Base-by-base conservation (phyloP, 2,329 filamentous ascomycete genomes). In the Falciphora oryzae region DNA sequence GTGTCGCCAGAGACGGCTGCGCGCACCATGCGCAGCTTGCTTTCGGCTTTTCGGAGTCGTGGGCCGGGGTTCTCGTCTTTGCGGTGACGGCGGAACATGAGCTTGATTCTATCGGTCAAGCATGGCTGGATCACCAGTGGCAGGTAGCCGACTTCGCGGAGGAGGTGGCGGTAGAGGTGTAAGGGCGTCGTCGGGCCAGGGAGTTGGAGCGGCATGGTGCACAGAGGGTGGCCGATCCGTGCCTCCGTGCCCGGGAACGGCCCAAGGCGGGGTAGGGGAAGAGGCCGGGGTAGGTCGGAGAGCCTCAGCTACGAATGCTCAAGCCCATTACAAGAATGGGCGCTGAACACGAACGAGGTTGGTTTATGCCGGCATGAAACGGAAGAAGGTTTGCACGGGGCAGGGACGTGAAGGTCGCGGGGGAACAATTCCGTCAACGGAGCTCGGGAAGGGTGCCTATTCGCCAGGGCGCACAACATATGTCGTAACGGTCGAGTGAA, bases 101-200 rank as follows among this genome's bases (percentile, higher is more conserved):
- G 66, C 62, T 75, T 74, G 59, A 87, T 81, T 44, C 76, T 76
- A 8, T 74, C 69, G 59, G 75, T 71, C 63, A 84, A 74, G 64
- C 76, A 80, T 2, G 75, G 72, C 56, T 79, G 80, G 65, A 82
- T 83, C 56, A 81, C 73, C 2, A 78, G 77, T 1, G 85, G 85
- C 2, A 89, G 81, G 70, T 89, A 89, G 32, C 83, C 81, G 56
- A 80, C 77, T 75, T 88, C 85, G 66, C 86, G 84, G 50, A 89
- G 82, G 28, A 89, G 75, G 65, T 84, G 80, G 65, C 86, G 81
- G 72, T 86, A 89, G 60, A 86, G 73, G 68, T 82, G 80, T 18
- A 80, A 69, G 4, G 77, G 67, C 1, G 68, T 71, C 13, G 64
- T 67, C 14, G 76, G 60, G 28, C 60, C 32, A 11, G 64, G 57